These are phyloP conservation scores for Aureobasidium melanogenum DNA, from an alignment of 2,329 filamentous ascomycete species.

Conservation along the genomic window DNA sequence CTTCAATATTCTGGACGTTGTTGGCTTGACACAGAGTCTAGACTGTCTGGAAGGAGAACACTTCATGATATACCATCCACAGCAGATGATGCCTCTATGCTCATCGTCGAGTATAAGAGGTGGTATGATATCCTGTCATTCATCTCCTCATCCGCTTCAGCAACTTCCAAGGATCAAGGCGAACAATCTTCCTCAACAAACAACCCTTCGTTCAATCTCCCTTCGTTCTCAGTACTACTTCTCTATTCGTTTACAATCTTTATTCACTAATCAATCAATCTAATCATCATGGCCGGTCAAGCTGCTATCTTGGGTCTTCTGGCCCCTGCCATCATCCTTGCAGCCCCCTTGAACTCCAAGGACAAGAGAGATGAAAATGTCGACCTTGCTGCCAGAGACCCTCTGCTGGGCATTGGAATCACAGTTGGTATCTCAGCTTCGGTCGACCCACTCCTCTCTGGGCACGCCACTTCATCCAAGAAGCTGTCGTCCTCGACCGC, in stretches of 20 bases:
- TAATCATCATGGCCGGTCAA: constrained; percentile 4
- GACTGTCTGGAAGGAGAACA: neutral
- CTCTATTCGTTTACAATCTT: neutral
- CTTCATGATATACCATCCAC: neutral
- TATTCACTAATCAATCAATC: neutral
- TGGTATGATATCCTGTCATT: neutral
- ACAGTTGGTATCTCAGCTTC: neutral
- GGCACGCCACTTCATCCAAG: too few species aligned
- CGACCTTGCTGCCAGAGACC: neutral
- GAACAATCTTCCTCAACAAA: neutral
- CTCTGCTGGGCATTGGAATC: neutral
- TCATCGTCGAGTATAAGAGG: neutral
- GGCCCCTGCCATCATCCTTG: constrained; percentile 6
- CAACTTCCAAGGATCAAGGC: neutral
- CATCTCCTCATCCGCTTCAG: neutral
- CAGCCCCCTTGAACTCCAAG: neutral
- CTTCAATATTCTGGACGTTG: neutral
- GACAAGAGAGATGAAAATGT: neutral
- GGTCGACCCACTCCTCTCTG: neutral
- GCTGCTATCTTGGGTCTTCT: constrained; percentile 1
- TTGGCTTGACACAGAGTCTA: neutral
- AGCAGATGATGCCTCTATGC: neutral
- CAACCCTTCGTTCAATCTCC: neutral
- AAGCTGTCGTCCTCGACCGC: neutral
- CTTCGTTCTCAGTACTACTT: neutral